Evolutionary conservation across 1,284 basidiomycete genomes (phyloP).

Genomic region (Cryptococcus sp.): DNA sequence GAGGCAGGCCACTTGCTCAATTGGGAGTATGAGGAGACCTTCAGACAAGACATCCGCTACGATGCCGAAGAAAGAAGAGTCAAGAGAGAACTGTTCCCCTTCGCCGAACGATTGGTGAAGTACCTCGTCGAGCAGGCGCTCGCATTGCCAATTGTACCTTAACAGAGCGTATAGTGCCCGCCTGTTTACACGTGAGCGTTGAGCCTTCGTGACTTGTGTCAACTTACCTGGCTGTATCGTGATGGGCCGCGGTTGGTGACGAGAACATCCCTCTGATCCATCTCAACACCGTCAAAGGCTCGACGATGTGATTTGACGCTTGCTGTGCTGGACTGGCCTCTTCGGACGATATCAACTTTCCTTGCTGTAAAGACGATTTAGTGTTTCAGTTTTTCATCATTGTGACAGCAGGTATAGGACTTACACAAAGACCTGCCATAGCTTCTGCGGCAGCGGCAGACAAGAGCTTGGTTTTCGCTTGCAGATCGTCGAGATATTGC

Average conservation of each 20-base stretch:
- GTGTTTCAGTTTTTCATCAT: not conserved
- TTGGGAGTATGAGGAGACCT: constrained; percentile 58
- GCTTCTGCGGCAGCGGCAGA: constrained; percentile 80
- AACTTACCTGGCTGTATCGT: constrained; percentile 52
- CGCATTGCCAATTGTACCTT: constrained; percentile 62
- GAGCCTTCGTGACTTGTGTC: not conserved
- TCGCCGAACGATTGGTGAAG: constrained; percentile 72
- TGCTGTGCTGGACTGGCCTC: constrained; percentile 45
- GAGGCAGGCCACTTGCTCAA: constrained; percentile 73
- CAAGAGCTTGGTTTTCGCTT: constrained; percentile 68
- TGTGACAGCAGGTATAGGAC: constrained; percentile 39
- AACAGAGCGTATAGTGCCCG: constrained; percentile 77
- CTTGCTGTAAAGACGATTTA: constrained; percentile 31
- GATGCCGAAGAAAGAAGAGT: constrained; percentile 71
- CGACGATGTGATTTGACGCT: constrained; percentile 47
- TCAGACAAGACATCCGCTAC: constrained; percentile 65
- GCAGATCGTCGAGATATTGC: constrained; percentile 61
- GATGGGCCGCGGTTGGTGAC: constrained; percentile 46
- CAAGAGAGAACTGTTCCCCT: constrained; percentile 53
- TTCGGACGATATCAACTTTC: constrained; percentile 40
- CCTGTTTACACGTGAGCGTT: constrained; percentile 54
- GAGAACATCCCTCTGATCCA: constrained; percentile 57
- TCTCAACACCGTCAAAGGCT: constrained; percentile 52
- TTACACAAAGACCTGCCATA: constrained; percentile 80
- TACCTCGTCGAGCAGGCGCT: constrained; percentile 68